Percentiles rank a stretch among this genome's conserved stretches.
phyloP scores from a whole-genome alignment of 345 rosid genomes.

The Salix viminalis region DNA sequence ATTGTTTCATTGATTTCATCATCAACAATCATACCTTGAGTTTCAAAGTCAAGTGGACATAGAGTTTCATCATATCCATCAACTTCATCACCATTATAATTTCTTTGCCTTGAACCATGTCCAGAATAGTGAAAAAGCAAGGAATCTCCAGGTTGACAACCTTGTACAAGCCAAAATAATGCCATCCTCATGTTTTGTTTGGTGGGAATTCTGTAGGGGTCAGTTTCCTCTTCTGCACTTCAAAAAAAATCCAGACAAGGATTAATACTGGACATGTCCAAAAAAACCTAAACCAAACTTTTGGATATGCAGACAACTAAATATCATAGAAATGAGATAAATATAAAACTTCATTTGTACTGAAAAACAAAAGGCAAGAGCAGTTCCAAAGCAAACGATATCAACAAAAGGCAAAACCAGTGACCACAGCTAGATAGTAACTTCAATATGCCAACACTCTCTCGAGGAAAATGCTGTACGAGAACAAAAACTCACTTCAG shows the following conservation, averaged over 20 bases:
- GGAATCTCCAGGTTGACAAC: constrained; percentile 83
- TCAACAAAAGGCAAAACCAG: too few relatives aligned
- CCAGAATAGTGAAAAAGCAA: constrained; percentile 84
- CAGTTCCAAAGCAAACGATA: too few relatives aligned
- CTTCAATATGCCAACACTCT: neutral
- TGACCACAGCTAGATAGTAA: neutral
- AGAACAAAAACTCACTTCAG: neutral
- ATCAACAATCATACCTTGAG: constrained; percentile 95
- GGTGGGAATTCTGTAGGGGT: constrained; percentile 64
- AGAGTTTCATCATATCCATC: constrained; percentile 89
- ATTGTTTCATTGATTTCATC: constrained; percentile 74
- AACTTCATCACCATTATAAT: constrained; percentile 74
- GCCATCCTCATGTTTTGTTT: constrained; percentile 86
- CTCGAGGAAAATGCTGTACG: neutral
- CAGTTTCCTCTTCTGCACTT: constrained; percentile 79
- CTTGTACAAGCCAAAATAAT: constrained; percentile 81
- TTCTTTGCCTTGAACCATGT: constrained; percentile 73
- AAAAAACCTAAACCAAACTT: too few relatives aligned
- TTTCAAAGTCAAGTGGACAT: constrained; percentile 84
- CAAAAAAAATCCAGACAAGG: too few relatives aligned
- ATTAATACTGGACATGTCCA: too few relatives aligned
- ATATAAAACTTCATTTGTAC: too few relatives aligned
- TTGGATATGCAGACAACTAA: too few relatives aligned
- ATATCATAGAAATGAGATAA: too few relatives aligned
- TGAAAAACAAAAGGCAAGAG: too few relatives aligned